Percentiles rank a stretch among this genome's conserved stretches.
Conservation (phyloP, 805 yeast species). For the Kuraishia floccosa region DNA sequence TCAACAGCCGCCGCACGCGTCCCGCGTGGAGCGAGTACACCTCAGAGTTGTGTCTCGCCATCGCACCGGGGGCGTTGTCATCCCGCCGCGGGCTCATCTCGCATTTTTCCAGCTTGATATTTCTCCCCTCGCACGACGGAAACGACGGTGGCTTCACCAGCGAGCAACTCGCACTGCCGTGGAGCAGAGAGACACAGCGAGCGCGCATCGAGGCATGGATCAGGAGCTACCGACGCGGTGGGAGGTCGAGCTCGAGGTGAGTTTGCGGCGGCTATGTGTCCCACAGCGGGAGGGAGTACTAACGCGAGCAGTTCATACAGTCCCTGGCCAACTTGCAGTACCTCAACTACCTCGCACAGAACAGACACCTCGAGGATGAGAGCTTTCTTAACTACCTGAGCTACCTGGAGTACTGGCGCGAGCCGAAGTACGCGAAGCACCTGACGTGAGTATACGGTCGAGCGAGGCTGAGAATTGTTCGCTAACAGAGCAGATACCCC, state of each 20-base stretch:
- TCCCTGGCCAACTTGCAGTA: constrained; percentile 85
- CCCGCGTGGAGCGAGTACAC: too few relatives aligned
- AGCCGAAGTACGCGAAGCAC: constrained; percentile 57
- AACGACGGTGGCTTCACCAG: too few relatives aligned
- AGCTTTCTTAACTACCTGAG: constrained; percentile 65
- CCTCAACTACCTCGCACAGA: constrained; percentile 78
- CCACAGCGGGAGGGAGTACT: background rate
- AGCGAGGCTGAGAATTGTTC: too few relatives aligned
- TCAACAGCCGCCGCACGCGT: too few relatives aligned
- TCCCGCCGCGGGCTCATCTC: too few relatives aligned
- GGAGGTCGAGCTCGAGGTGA: constrained; percentile 76
- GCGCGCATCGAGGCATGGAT: too few relatives aligned
- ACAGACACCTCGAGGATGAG: constrained; percentile 59
- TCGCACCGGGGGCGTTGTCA: too few relatives aligned
- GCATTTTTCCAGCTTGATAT: too few relatives aligned
- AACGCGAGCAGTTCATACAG: constrained; percentile 58
- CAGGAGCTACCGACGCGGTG: constrained; percentile 49
- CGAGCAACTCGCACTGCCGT: too few relatives aligned
- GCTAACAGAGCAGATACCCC: constrained; percentile 41
- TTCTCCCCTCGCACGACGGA: too few relatives aligned
- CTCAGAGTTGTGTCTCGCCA: too few relatives aligned
- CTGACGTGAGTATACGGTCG: constrained; percentile 40
- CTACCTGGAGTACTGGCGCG: constrained; percentile 80
- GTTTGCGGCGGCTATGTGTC: constrained; percentile 9
- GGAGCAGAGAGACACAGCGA: too few relatives aligned